These are phyloP conservation scores for Talaromyces funiculosus DNA, from an alignment of 2,329 filamentous ascomycete genomes.

Conservation along the genomic window DNA sequence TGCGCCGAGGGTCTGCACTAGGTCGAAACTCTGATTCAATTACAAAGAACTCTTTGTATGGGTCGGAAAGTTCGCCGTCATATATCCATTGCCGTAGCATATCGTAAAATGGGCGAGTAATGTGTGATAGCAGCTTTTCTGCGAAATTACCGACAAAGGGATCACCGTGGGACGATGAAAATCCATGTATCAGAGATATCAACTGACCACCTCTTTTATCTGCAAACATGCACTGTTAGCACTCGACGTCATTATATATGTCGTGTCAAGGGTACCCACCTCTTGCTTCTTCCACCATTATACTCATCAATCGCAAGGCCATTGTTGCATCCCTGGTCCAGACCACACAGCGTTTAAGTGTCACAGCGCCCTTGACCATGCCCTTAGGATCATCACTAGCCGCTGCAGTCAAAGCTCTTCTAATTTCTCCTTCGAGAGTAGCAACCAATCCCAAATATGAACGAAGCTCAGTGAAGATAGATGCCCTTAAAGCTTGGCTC, in stretches of 20 bases:
- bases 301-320: constrained; percentile 84
- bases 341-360: constrained; percentile 87
- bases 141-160: constrained; percentile 92
- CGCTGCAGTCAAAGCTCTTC: constrained; percentile 70
- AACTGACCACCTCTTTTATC: constrained; percentile 79
- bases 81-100: constrained; percentile 97
- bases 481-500: constrained; percentile 83
- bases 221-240: constrained; percentile 20
- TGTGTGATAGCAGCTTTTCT: constrained; percentile 75
- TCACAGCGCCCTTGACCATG: constrained; percentile 82
- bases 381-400: constrained; percentile 55
- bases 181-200: constrained; percentile 87
- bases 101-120: constrained; percentile 92
- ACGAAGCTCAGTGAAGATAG: constrained; percentile 75
- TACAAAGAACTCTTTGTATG: constrained; percentile 93
- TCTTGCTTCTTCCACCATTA: constrained; percentile 87
- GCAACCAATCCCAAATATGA: constrained; percentile 88
- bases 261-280: constrained; percentile 34
- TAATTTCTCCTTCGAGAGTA: constrained; percentile 86
- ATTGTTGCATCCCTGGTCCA: constrained; percentile 98
- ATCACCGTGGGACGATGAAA: constrained; percentile 89
- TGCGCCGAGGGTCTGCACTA: constrained; percentile 43
- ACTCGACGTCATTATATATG: neutral
- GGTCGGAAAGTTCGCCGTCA: constrained; percentile 94
- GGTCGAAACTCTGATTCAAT: constrained; percentile 64